These are phyloP conservation scores for Coriaria nepalensis DNA, from an alignment of 306 rosid genomes.

Conservation along the genomic window DNA sequence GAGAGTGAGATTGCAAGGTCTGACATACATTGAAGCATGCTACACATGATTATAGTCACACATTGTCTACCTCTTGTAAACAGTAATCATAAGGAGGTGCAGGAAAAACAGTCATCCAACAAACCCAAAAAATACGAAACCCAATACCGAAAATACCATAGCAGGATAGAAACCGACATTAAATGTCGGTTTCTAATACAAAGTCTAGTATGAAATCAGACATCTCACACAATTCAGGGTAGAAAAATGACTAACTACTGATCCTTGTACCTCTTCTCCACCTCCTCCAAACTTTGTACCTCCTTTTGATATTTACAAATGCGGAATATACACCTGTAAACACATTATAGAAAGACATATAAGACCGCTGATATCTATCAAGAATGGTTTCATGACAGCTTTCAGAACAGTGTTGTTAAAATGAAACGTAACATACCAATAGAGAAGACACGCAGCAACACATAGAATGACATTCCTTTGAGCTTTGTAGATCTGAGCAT, in stretches of 20 bases:
- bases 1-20: too few species aligned
- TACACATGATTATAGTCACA: too few species aligned
- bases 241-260: constrained; percentile 21
- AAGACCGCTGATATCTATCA: constrained; percentile 1
- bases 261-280: constrained; percentile 73
- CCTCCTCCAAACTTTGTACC: constrained; percentile 63
- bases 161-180: too few species aligned
- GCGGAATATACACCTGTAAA: constrained; percentile 58
- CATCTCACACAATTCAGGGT: too few species aligned
- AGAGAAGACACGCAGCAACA: constrained; percentile 56
- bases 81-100: too few species aligned
- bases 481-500: constrained; percentile 72
- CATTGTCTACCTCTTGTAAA: too few species aligned
- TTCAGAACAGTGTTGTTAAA: neutral
- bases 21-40: too few species aligned
- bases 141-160: too few species aligned
- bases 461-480: constrained; percentile 87
- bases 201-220: too few species aligned
- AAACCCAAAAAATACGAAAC: too few species aligned
- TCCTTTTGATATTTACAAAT: constrained; percentile 68
- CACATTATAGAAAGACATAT: constrained; percentile 10
- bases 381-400: constrained; percentile 5
- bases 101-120: too few species aligned
- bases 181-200: too few species aligned
- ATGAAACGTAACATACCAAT: constrained; percentile 43